Percentiles rank a stretch among this genome's conserved stretches.
Conservation (phyloP, 2,329 filamentous ascomycete species). For the Lachnellula hyalina region DNA sequence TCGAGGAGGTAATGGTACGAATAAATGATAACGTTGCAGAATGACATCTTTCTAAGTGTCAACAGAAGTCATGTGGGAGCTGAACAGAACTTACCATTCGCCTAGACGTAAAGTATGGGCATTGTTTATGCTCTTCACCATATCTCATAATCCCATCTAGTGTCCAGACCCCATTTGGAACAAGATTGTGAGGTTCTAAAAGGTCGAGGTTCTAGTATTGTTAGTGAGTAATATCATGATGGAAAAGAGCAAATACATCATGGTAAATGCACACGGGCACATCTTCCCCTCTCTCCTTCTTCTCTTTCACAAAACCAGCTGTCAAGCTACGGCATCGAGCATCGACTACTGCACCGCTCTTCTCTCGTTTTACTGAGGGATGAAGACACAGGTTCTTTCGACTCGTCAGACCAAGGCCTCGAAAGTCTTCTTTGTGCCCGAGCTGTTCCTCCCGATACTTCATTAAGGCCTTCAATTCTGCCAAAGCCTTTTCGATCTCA, state of each 20-base stretch:
- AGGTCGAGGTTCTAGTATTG: constrained; percentile 74
- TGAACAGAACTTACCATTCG: constrained; percentile 64
- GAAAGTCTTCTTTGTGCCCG: constrained; percentile 88
- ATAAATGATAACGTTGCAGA: constrained; percentile 99
- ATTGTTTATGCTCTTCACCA: constrained; percentile 93
- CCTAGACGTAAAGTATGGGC: constrained; percentile 91
- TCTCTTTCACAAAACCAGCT: constrained; percentile 94
- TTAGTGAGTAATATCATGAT: constrained; percentile 15
- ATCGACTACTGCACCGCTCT: constrained; percentile 90
- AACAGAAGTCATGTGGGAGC: constrained; percentile 9
- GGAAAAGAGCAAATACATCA: constrained; percentile 52
- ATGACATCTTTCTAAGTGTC: constrained; percentile 69
- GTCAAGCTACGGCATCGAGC: constrained; percentile 93
- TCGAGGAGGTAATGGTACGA: constrained; percentile 98
- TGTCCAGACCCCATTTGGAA: constrained; percentile 94
- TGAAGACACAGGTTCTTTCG: constrained; percentile 96
- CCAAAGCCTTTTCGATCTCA: constrained; percentile 95
- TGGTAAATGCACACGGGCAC: constrained; percentile 95
- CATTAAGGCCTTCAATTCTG: constrained; percentile 88
- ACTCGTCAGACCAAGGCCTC: constrained; percentile 86
- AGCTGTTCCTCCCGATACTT: constrained; percentile 87
- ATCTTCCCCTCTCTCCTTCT: constrained; percentile 90
- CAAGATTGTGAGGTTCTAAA: constrained; percentile 87
- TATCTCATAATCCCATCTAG: constrained; percentile 84
- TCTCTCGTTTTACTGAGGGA: constrained; percentile 92